Evolutionary conservation across 2,329 filamentous ascomycete species (phyloP).

Genomic region (Bipolaris victoriae): DNA sequence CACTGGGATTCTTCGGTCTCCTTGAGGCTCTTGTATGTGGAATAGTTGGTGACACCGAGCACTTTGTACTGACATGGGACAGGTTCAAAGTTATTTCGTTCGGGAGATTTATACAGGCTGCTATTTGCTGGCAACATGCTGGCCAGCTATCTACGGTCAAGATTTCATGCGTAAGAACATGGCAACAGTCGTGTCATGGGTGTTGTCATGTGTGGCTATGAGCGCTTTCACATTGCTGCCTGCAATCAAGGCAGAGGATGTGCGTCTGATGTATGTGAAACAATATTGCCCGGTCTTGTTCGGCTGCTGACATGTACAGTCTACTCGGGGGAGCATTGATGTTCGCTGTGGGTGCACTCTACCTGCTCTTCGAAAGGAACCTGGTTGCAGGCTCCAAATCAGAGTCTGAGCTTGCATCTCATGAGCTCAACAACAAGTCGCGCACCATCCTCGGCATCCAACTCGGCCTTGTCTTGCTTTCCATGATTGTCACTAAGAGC

Average conservation of each 20-base stretch:
- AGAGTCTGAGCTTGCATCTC: constrained; percentile 34
- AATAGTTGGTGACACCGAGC: background rate
- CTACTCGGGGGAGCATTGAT: constrained; percentile 79
- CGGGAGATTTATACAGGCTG: constrained; percentile 84
- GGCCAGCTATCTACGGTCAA: constrained; percentile 76
- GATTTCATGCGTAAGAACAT: constrained; percentile 73
- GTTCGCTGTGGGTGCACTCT: constrained; percentile 75
- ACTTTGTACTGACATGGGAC: constrained; percentile 5
- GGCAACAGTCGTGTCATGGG: constrained; percentile 73
- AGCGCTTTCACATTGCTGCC: constrained; percentile 88
- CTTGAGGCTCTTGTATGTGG: constrained; percentile 71
- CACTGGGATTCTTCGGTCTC: constrained; percentile 71
- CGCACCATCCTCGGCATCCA: constrained; percentile 70
- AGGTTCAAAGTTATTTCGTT: constrained; percentile 92
- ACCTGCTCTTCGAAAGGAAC: constrained; percentile 78
- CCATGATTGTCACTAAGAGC: constrained; percentile 85
- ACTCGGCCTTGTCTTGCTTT: constrained; percentile 77
- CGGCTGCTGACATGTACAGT: constrained; percentile 52
- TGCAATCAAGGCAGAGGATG: constrained; percentile 81
- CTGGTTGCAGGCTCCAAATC: constrained; percentile 56
- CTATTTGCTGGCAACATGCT: constrained; percentile 76
- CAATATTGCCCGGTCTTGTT: too few species aligned
- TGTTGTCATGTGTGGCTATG: constrained; percentile 78
- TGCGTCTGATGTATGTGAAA: constrained; percentile 71
- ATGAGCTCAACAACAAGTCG: constrained; percentile 56